Evolutionary conservation across 1,284 basidiomycete genomes (phyloP), one percentile per base, ranked within the genome.

Genomic region (Cryptococcus wingfieldii): DNA sequence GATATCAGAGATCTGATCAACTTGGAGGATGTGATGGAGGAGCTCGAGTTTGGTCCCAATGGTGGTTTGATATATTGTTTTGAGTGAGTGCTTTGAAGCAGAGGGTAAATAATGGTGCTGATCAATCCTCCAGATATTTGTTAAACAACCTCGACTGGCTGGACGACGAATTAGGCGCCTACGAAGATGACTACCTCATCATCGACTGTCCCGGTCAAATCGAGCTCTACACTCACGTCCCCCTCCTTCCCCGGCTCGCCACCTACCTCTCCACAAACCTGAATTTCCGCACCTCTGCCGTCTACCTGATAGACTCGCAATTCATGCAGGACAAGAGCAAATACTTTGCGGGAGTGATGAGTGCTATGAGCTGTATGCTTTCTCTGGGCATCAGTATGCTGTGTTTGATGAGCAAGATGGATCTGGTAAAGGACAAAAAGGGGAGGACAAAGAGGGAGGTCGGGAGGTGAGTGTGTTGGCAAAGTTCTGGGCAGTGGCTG

Each of bases 121-220:
- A 50, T 18, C 31, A 27, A 37, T 16, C 12, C 23, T 3, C 5
- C 67, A 97, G 94, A 76, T 98, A 98, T 78, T 82, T 99, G 52
- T 78, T 98, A 60, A 85, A 98, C 71, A 97, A 99, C 70, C 88
- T 98, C 77, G 96, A 98, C 76, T 99, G 96, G 96, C 81, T 98
- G n/a, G 91, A 97, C 66, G 95, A 98, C 73, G 90, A 97, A 71
- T 82, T 99, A 2, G 94, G 93, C 10, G 86, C 87, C 13, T 98
- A 85, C 75, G 93, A 97, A 45, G 90, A 97, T 69, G 96, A 99
- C 78, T 99, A 98, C 79, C 83, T 99, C 47, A 87, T 99, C 65
- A 87, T 99, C 63, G 96, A 99, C 79, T 98, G 96, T 71, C 96
- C 96, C 61, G 94, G 93, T 39, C 96, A 99, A 78, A 99, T 99